phyloP scores from a whole-genome alignment of 306 rosid species.

The Ochetophila trinervis region DNA sequence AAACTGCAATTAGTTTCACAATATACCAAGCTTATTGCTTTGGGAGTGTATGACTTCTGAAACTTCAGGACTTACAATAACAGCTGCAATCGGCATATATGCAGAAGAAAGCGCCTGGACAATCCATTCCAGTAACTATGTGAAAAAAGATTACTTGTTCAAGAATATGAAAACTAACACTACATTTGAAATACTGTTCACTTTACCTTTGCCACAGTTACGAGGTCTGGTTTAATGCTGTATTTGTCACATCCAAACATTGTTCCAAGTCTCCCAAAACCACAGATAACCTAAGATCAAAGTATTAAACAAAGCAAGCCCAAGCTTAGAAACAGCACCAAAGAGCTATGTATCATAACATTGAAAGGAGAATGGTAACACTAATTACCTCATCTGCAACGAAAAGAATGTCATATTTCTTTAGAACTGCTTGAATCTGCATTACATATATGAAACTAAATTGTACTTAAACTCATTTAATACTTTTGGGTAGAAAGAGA shows the following conservation, averaged over 20 bases:
- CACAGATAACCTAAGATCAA: conserved; percentile 67
- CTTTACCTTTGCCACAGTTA: conserved; percentile 75
- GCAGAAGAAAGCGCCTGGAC: conserved; percentile 82
- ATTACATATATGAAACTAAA: neutral
- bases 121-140: neutral
- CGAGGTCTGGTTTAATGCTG: conserved; percentile 84
- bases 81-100: conserved; percentile 79
- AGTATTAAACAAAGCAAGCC: conserved; percentile 15
- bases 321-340: conserved; percentile 11
- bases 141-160: neutral
- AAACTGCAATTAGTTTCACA: neutral
- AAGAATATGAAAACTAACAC: conserved; percentile 1
- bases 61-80: conserved; percentile 75
- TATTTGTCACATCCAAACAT: conserved; percentile 85
- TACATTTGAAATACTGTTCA: conserved; percentile 13
- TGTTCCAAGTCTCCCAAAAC: conserved; percentile 76
- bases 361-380: conserved; percentile 12
- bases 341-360: conserved; percentile 7
- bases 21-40: conserved; percentile 76
- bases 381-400: conserved; percentile 75
- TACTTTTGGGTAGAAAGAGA: no score
- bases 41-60: conserved; percentile 72
- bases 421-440: conserved; percentile 79
- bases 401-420: conserved; percentile 86
- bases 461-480: no score